These are phyloP conservation scores for Hyaloscypha bicolor DNA, from an alignment of 495 filamentous ascomycete genomes.

Conservation along the genomic window DNA sequence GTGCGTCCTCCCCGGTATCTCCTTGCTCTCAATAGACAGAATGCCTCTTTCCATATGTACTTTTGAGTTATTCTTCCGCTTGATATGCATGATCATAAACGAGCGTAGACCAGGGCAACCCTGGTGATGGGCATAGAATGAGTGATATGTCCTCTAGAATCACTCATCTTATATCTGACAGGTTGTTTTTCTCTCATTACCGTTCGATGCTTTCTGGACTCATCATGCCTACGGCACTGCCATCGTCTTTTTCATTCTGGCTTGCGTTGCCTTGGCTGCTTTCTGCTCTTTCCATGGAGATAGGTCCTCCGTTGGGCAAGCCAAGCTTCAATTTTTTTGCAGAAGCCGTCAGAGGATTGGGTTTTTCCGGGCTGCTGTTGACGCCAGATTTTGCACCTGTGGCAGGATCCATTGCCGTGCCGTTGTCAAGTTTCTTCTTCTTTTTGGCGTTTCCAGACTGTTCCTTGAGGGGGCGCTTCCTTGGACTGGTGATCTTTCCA, in stretches of 20 bases:
- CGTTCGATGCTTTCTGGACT: conserved; percentile 65
- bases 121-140: not conserved
- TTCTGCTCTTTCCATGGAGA: conserved; percentile 50
- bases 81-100: not conserved
- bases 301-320: conserved; percentile 38
- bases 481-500: conserved; percentile 89
- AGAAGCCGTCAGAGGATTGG: conserved; percentile 35
- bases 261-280: conserved; percentile 54
- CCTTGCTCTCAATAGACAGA: not conserved
- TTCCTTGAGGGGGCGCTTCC: conserved; percentile 82
- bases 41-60: conserved; percentile 5
- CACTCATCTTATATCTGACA: not conserved
- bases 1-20: not conserved
- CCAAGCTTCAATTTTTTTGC: conserved; percentile 44
- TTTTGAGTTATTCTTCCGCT: not conserved
- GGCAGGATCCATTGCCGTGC: conserved; percentile 40
- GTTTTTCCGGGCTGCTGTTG: conserved; percentile 44
- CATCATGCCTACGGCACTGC: conserved; percentile 62
- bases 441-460: conserved; percentile 74
- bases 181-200: conserved; percentile 29
- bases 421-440: conserved; percentile 65
- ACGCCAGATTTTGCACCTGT: conserved; percentile 41
- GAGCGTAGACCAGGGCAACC: not conserved
- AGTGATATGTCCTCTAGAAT: not conserved
- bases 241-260: conserved; percentile 56